Evolutionary conservation across 1,139 yeast genomes (phyloP), one percentile per base, ranked within the genome.

Genomic region (Yamadazyma kanchanaburiensis): DNA sequence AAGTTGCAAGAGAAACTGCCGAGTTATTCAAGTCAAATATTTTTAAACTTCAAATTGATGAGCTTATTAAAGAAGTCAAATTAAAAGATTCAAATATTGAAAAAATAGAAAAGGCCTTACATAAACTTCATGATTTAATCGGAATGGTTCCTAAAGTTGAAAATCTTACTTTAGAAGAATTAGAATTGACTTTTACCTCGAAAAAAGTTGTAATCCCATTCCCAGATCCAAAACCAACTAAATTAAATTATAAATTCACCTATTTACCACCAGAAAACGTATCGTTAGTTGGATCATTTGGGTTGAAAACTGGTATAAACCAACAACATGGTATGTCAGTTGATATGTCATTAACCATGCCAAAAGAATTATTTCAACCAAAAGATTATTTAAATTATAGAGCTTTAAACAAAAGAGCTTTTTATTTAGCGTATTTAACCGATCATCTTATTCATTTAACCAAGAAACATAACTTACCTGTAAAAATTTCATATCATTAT

Each of bases 21-120:
- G 96, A 88, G 52, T 64, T 89, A 29, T 91, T 89, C 74, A 87
- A 88, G 51, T 87, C 96, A 10, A 89, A 89, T 56, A 87, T 91
- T 35, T 89, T 91, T 75, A 91, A 91, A 56, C 64, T 91, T 35
- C 95, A 91, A 60, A 88, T 89, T 33, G 98, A 89, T 55, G 97
- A 89, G 52, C 66, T 91, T 24, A 64, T 91, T 49, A 75, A 77
- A 42, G 96, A 88, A 54, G 74, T 89, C 26, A 76, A 76, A 43
- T 58, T 88, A 26, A 84, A 84, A 47, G 94, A 85, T 14, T 59
- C 74, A 15, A 80, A 81, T 48, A 73, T 82, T 24, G 58, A 74
- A 31, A 66, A 70, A 32, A 76, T 88, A 31, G 95, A 88, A 50
- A 83, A 80, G 43, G 82, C 81, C 27, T 66, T 91, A 28, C 95